Conservation (phyloP, 2,329 filamentous ascomycete species). For the Stemphylium vesicarium region DNA sequence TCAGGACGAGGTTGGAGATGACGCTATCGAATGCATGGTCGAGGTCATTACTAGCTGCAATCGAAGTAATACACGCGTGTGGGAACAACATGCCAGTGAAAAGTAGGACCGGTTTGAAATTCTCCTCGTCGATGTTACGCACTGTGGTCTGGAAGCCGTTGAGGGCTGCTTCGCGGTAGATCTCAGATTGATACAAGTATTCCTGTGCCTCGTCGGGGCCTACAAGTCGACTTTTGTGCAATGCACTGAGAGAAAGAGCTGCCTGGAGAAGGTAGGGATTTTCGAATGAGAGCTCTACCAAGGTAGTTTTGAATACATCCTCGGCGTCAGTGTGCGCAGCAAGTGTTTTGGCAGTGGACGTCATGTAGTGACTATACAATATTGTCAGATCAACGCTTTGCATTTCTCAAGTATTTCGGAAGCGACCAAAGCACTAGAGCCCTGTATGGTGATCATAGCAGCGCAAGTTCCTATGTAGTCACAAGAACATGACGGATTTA, state of each 20-base stretch:
- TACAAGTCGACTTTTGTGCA: constrained; percentile 52
- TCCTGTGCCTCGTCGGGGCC: constrained; percentile 7
- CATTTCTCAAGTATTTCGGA: neutral
- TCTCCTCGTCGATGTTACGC: constrained; percentile 45
- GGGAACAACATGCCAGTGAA: constrained; percentile 29
- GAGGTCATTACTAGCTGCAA: constrained; percentile 15
- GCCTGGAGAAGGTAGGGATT: constrained; percentile 54
- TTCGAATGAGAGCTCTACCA: constrained; percentile 48
- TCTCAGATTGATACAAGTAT: constrained; percentile 27
- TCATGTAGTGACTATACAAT: constrained; percentile 32
- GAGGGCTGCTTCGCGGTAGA: constrained; percentile 31
- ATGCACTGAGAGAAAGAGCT: constrained; percentile 52
- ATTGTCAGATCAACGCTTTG: neutral
- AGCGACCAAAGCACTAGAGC: neutral
- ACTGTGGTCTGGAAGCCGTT: constrained; percentile 27
- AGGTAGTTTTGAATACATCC: constrained; percentile 23
- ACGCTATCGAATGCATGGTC: constrained; percentile 28
- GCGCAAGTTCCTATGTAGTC: neutral
- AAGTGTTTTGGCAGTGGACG: constrained; percentile 34
- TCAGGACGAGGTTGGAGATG: constrained; percentile 33
- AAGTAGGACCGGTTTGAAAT: constrained; percentile 48
- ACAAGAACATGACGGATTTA: neutral
- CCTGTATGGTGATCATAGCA: neutral
- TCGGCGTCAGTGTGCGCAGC: constrained; percentile 23
- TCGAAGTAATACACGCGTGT: constrained; percentile 29